A percentile compares a stretch with the other conserved stretches of the same genome.
phyloP scores from a whole-genome alignment of 192 early-diverging fungal species.

The Kickxella alabastrina region DNA sequence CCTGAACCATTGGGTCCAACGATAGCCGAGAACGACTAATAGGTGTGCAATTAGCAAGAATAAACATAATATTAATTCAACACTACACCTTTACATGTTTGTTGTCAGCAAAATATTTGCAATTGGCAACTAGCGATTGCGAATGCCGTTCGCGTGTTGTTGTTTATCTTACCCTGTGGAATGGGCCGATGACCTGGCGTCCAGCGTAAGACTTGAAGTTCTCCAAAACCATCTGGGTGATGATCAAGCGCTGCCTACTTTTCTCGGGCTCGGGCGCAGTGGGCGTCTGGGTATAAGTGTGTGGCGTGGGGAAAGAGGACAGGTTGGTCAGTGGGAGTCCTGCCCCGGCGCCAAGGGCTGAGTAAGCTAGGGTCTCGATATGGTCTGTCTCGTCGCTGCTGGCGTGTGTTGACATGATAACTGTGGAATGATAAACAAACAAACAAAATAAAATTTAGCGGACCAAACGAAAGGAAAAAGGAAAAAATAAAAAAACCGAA shows the following conservation, averaged over 20 bases:
- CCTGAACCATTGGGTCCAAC: slow-evolving; percentile 98
- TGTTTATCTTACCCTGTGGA: slow-evolving; percentile 75
- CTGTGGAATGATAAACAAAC: not conserved
- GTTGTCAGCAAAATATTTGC: no score
- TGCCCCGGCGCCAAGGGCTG: not conserved
- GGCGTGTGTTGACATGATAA: not conserved
- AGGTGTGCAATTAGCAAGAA: not conserved
- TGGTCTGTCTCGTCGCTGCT: not conserved
- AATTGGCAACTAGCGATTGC: no score
- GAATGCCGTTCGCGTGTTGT: no score
- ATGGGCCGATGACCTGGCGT: slow-evolving; percentile 87
- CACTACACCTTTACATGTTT: no score
- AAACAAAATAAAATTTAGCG: not conserved
- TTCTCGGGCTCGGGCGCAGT: not conserved
- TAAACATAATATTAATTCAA: not conserved
- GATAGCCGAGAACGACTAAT: slow-evolving; percentile 62
- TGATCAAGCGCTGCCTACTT: slow-evolving; percentile 56
- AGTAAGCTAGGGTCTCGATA: no score
- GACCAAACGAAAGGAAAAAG: slow-evolving; percentile 2
- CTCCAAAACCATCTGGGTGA: slow-evolving; percentile 79
- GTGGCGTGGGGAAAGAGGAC: not conserved
- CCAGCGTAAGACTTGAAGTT: slow-evolving; percentile 99
- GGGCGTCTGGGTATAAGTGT: not conserved
- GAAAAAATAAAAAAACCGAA: not conserved
- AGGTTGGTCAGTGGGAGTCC: not conserved